Evolutionary conservation across 306 rosid species (phyloP), one percentile per base, ranked within the genome.

Genomic region (Vicia sativa): DNA sequence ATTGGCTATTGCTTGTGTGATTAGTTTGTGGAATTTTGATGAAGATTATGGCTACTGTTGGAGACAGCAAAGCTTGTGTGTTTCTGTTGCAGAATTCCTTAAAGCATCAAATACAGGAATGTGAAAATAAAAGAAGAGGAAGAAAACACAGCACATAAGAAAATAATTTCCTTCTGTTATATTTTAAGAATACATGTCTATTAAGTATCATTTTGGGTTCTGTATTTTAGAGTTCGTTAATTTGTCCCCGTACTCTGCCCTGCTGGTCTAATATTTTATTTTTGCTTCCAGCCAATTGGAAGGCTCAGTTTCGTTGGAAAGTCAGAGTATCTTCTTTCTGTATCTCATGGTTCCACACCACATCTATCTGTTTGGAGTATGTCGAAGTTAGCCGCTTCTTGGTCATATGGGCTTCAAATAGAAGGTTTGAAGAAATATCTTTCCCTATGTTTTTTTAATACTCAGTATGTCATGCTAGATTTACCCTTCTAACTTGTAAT

Each of bases 331-430:
- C 96, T 95, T 38, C 67, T 95, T 41, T 87, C 90, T 49, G 83
- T 84, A 58, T 79, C 89, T 37, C 87, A 28, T 70, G 97, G 96
- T 79, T 85, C 86, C 44, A 84, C 76, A 67, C 95, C 96, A 1
- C 96, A 79, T 65, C 79, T 95, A 6, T 77, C 87, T 70, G 88
- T 83, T 49, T 88, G 96, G 95, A 84, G 73, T 78, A 54, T 85
- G 92, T 81, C 92, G 15, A 81, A 76, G 75, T 76, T 90, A 53
- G 79, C 86, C 43, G 73, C 78, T 65, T 82, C 80, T 45, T 95
- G 97, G 96, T 85, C 97, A n/a, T 88, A 88, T 82, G 81, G 80
- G 75, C 91, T 95, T 80, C 89, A 87, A 26, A 62, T 88, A 64
- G 96, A 95, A 95, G 99, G 99, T 95, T 65, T 54, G 23, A 23